phyloP scores from a whole-genome alignment of 331 rosid species.

The Pyrus hybrid region DNA sequence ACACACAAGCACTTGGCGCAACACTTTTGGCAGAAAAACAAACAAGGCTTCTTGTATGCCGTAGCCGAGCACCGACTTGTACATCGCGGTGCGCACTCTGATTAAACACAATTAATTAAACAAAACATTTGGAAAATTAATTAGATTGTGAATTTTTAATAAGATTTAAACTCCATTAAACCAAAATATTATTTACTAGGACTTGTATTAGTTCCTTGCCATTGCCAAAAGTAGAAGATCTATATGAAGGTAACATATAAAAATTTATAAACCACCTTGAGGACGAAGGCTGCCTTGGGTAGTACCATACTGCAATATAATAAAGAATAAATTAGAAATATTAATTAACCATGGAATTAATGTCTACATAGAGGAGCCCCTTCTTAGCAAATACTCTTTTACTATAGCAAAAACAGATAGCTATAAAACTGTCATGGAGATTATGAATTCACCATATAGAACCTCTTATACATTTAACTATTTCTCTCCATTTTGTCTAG shows the following conservation, averaged over 20 bases:
- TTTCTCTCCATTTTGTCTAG: no score
- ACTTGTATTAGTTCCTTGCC: no score
- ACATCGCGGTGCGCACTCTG: slow-evolving; percentile 19
- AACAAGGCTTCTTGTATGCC: slow-evolving; percentile 61
- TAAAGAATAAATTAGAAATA: neutral
- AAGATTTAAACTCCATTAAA: neutral
- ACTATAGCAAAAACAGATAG: no score
- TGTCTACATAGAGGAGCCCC: no score
- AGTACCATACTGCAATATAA: slow-evolving; percentile 7
- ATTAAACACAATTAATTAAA: neutral
- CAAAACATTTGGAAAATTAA: neutral
- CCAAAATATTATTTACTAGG: no score
- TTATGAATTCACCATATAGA: no score
- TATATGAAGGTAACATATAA: neutral
- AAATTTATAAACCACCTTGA: slow-evolving; percentile 4
- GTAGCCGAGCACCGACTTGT: slow-evolving; percentile 19
- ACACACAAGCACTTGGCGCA: slow-evolving; percentile 72
- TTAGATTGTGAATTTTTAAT: no score
- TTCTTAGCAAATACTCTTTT: no score
- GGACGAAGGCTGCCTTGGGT: slow-evolving; percentile 29
- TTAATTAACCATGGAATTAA: neutral
- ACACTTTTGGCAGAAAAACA: slow-evolving; percentile 73
- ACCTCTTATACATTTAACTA: no score
- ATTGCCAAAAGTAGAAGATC: neutral
- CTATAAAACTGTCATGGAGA: no score